Evolutionary conservation across 106 monocot species (phyloP), one percentile per base, ranked within the genome.

Genomic region (Amphibolis antarctica): DNA sequence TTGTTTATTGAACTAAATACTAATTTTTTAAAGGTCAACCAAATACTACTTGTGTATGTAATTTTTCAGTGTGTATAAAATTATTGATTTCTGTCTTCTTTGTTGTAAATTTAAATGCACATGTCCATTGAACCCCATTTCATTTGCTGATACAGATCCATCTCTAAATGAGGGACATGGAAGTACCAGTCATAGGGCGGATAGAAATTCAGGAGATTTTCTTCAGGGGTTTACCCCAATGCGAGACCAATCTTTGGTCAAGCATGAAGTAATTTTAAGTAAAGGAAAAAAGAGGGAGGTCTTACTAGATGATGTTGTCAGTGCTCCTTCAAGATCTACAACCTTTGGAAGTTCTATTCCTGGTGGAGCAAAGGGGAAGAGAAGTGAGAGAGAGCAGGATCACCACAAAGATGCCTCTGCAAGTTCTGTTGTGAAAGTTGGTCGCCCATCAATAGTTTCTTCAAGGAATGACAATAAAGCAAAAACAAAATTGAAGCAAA

Each of bases 401-500:
- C 85, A 74, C 25, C 64, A 44, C 29, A 85, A 75, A 71, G 82
- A 82, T 73, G 28, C 58, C 55, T 55, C 49, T 5, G 47, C 60
- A 59, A 90, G 66, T 68, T 81, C 64, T 47, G 63, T 61, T 56
- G 68, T 73, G 28, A 98, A 91, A 79, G 59, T 72, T 31, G 75
- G 84, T 36, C 86, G 78, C 48, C 75, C 80, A 46, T 70, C 84
- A 28, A 57, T 75, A 53, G 72, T 61, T 46, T 70, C 60, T 70
- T 67, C 71, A 46, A 83, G 79, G 59, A 83, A 76, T 46, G 96
- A 98, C 36, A 69, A 87, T 1, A 98, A 85, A 75, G 77, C 81
- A 28, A 90, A 84, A 69, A 44, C 84, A 64, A 94, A 86, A 71
- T 82, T 75, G 4, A 98, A 82, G 63, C 90, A 90, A 47, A 98